Percentiles rank a stretch among this genome's conserved stretches.
Evolutionary conservation across 768 basidiomycete species (phyloP).

Genomic region (Rhizopogon vesiculosus): DNA sequence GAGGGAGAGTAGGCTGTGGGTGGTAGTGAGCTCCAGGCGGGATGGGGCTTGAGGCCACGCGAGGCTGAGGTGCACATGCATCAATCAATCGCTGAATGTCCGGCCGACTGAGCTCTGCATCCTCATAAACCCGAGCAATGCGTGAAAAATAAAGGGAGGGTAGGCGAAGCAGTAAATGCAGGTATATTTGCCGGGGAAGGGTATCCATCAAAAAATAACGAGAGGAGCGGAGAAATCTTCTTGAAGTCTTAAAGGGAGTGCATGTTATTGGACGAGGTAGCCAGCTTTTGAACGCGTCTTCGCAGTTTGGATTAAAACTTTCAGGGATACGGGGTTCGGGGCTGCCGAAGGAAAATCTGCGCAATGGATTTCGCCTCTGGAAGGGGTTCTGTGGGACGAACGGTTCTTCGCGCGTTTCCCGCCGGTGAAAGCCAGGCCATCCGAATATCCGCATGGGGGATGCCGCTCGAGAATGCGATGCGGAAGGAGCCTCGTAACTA

Average conservation of each 20-base stretch:
- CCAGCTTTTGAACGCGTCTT: constrained; percentile 18
- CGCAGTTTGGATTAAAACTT: constrained; percentile 17
- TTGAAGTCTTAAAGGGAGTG: constrained; percentile 7
- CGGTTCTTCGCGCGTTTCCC: constrained; percentile 44
- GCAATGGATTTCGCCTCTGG: constrained; percentile 23
- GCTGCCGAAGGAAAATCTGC: constrained; percentile 16
- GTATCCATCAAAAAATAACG: constrained; percentile 29
- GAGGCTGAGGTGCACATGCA: constrained; percentile 22
- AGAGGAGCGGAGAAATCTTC: constrained; percentile 12
- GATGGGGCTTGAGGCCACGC: constrained; percentile 20
- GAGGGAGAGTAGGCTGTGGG: constrained; percentile 29
- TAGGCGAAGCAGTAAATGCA: constrained; percentile 55
- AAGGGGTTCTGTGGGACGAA: constrained; percentile 58
- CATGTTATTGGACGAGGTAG: constrained; percentile 13
- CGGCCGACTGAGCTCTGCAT: constrained; percentile 71
- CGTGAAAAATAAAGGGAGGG: constrained; percentile 78
- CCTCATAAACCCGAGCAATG: constrained; percentile 70
- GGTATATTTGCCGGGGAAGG: constrained; percentile 39
- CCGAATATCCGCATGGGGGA: constrained; percentile 61
- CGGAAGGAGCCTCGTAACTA: constrained; percentile 27
- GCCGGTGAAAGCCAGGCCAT: constrained; percentile 48
- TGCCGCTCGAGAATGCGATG: constrained; percentile 34
- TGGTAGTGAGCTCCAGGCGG: constrained; percentile 21
- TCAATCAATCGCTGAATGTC: constrained; percentile 56
- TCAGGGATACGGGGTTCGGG: constrained; percentile 9